Evolutionary conservation across 2,329 filamentous ascomycete genomes (phyloP).

Genomic region (Exophiala calicioides): DNA sequence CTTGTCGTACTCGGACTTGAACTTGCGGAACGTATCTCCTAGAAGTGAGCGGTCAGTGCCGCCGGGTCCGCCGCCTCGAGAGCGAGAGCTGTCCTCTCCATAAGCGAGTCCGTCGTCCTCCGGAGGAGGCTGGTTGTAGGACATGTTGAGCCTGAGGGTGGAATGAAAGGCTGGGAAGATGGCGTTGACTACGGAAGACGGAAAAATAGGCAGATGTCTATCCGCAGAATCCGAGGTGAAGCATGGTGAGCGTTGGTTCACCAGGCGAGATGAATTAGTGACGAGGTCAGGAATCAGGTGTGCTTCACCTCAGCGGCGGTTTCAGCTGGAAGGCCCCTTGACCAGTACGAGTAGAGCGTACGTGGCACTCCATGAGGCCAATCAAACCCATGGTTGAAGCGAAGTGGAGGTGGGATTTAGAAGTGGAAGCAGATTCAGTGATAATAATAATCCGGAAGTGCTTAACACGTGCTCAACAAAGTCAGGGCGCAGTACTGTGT

Average conservation of each 20-base stretch:
- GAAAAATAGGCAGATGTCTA: too few species aligned
- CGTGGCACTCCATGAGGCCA: too few species aligned
- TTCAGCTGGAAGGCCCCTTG: slow-evolving; percentile 5
- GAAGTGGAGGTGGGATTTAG: not conserved
- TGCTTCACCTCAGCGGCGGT: slow-evolving; percentile 3
- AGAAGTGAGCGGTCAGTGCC: slow-evolving; percentile 54
- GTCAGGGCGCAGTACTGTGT: too few species aligned
- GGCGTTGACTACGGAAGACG: not conserved
- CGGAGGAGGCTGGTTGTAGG: slow-evolving; percentile 27
- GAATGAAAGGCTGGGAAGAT: not conserved
- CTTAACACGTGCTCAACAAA: too few species aligned
- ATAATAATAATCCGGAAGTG: too few species aligned
- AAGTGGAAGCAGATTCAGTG: not conserved
- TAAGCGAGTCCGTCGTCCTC: slow-evolving; percentile 58
- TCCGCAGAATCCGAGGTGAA: too few species aligned
- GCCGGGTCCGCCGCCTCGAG: slow-evolving; percentile 34
- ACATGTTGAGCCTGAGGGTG: slow-evolving; percentile 12
- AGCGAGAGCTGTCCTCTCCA: slow-evolving; percentile 50
- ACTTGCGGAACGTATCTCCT: slow-evolving; percentile 54
- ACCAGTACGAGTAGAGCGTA: too few species aligned
- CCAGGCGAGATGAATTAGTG: too few species aligned
- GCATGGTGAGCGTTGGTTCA: slow-evolving; percentile 7
- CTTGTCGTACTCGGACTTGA: slow-evolving; percentile 42
- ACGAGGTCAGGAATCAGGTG: not conserved
- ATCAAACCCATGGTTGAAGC: too few species aligned